phyloP scores from a whole-genome alignment of 345 rosid species.

The Chamaenerion angustifolium region DNA sequence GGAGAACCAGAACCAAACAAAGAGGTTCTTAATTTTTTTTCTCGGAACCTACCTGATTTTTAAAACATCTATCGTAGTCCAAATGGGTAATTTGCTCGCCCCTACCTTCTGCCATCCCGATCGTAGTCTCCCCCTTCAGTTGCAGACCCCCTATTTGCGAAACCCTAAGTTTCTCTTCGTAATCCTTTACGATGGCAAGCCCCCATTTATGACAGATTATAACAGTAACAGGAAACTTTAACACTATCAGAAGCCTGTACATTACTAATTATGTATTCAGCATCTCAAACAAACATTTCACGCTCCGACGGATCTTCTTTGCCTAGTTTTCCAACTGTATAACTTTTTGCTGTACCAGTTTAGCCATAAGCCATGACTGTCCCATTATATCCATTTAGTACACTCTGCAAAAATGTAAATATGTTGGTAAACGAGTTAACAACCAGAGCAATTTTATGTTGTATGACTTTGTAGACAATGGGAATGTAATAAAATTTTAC shows the following conservation, averaged over 20 bases:
- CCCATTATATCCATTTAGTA: conserved; percentile 83
- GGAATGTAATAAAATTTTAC: conserved; percentile 15
- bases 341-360: conserved; percentile 89
- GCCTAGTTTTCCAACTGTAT: conserved; percentile 73
- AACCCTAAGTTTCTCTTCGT: no score
- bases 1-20: no score
- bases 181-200: no score
- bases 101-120: no score
- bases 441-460: conserved; percentile 5
- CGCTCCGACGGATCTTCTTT: conserved; percentile 79
- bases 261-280: conserved; percentile 55
- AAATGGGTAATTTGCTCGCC: no score
- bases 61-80: no score
- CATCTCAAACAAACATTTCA: conserved; percentile 83
- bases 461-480: neutral
- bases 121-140: no score
- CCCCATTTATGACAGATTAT: no score
- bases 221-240: conserved; percentile 71
- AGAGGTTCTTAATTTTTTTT: no score
- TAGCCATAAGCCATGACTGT: conserved; percentile 98
- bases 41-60: no score
- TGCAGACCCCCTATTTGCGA: no score
- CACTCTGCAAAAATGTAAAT: conserved; percentile 47
- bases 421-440: conserved; percentile 8
- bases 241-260: conserved; percentile 41